Base-by-base conservation (phyloP, 2,329 filamentous ascomycete genomes). In the Parafenestella ontariensis region DNA sequence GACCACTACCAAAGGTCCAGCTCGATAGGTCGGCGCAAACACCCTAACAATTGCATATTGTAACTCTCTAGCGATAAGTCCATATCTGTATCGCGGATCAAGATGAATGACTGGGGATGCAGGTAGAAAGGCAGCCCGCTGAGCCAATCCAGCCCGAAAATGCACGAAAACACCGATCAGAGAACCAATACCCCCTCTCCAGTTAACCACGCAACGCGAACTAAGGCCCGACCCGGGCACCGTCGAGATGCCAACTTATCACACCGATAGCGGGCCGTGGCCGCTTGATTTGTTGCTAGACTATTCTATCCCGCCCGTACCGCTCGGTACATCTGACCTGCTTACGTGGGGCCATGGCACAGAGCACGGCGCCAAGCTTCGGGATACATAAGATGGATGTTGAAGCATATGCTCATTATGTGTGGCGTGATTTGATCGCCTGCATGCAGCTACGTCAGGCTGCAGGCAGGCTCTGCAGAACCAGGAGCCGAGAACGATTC, bases 231-330 rank as follows among this genome's bases (percentile, higher is more conserved):
- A 47, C 42, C 49, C 43, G 45, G 18, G 31, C 18, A 40, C 37
- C n/a, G 24, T 9, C 10, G 17, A 11, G n/a, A 20, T 24, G 17
- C 24, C 24, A 17, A 24, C 34, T 50, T 40, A 34, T 24, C 53
- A 52, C 37, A 58, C 61, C 61, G 56, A 50, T 51, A 24, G 51
- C 63, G 61, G 62, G 59, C 61, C 62, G 62, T 39, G 52, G 52
- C 62, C 57, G 61, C 46, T 61, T 21, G n/a, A 52, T 18, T 42
- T 36, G 52, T 56, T 49, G 54, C 51, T 56, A 47, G 48, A 51
- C 46, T 36, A 7, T 54, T 49, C 46, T 36, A 7, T 54, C 52
- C 54, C 58, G 60, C 50, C 55, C 46, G 53, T 47, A 44, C 47
- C 59, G 56, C 53, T 43, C 50, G 54, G 37, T 49, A 58, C 48